Evolutionary conservation across 2,329 filamentous ascomycete species (phyloP).

Genomic region (Pyrenochaeta sp.): DNA sequence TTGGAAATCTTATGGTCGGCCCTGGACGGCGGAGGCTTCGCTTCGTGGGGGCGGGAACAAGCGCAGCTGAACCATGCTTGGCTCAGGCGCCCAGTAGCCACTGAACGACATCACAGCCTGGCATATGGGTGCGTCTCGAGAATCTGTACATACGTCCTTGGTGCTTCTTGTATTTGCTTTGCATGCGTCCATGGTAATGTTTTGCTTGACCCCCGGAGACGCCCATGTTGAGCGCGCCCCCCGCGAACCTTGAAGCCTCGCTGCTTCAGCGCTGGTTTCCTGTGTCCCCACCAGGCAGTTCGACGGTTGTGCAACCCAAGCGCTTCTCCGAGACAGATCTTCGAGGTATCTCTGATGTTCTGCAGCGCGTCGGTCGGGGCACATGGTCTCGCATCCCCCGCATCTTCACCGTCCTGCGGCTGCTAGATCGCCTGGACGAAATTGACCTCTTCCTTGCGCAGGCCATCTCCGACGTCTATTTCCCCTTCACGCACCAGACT

Average conservation of each 20-base stretch:
- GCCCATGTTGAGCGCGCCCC: neutral
- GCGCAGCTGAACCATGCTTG: neutral
- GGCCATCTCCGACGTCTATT: slow-evolving; percentile 13
- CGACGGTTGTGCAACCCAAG: neutral
- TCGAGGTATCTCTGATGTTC: slow-evolving; percentile 14
- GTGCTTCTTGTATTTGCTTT: neutral
- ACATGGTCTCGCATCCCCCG: slow-evolving; percentile 22
- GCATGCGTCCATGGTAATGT: neutral
- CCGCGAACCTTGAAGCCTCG: neutral
- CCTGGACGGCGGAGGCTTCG: neutral
- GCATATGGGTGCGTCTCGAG: neutral
- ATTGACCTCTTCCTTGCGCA: slow-evolving; percentile 20
- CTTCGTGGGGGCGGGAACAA: neutral
- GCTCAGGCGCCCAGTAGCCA: neutral
- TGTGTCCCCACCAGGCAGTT: neutral
- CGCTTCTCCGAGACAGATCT: slow-evolving; percentile 15
- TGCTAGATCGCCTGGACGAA: slow-evolving; percentile 15
- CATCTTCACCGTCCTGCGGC: slow-evolving; percentile 20
- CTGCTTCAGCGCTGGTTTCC: neutral
- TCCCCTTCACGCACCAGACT: slow-evolving; percentile 15
- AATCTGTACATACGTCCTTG: neutral
- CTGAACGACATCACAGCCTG: neutral
- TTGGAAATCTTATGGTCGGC: too few species aligned
- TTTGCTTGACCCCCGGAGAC: neutral
- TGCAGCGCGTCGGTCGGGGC: slow-evolving; percentile 8